phyloP scores from a whole-genome alignment of 495 filamentous ascomycete species.

The Lophium mytilinum region DNA sequence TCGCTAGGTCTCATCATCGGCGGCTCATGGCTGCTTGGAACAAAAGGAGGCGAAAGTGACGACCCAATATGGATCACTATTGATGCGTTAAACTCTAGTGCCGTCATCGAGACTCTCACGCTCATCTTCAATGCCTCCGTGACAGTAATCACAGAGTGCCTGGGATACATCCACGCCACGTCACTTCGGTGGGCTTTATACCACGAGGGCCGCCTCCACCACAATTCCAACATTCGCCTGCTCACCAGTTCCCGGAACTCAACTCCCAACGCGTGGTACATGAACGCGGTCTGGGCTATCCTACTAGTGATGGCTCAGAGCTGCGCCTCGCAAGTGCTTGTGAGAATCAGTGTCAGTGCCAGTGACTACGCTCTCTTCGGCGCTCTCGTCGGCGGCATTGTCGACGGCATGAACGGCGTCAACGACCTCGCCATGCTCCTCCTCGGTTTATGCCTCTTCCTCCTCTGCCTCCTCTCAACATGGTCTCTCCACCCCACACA shows the following conservation, averaged over 20 bases:
- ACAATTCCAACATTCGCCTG: slow-evolving; percentile 40
- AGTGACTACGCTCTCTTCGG: slow-evolving; percentile 19
- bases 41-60: too few species aligned
- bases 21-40: too few species aligned
- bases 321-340: slow-evolving; percentile 31
- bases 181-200: slow-evolving; percentile 39
- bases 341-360: slow-evolving; percentile 26
- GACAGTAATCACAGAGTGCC: slow-evolving; percentile 33
- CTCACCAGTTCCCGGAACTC: slow-evolving; percentile 24
- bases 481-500: slow-evolving; percentile 33
- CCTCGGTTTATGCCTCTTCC: slow-evolving; percentile 34
- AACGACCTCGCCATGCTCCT: slow-evolving; percentile 33
- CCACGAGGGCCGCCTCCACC: slow-evolving; percentile 35
- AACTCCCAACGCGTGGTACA: slow-evolving; percentile 24
- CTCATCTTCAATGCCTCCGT: slow-evolving; percentile 26
- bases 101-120: too few species aligned
- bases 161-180: slow-evolving; percentile 36
- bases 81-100: too few species aligned
- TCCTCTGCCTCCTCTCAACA: slow-evolving; percentile 32
- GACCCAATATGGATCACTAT: too few species aligned
- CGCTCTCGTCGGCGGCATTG: background rate
- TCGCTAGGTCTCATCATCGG: too few species aligned
- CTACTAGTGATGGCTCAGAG: slow-evolving; percentile 30
- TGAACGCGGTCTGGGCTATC: slow-evolving; percentile 26
- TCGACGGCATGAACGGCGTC: slow-evolving; percentile 9